Base-by-base conservation (phyloP, 1,284 basidiomycete genomes). In the Quambalaria eucalypti region DNA sequence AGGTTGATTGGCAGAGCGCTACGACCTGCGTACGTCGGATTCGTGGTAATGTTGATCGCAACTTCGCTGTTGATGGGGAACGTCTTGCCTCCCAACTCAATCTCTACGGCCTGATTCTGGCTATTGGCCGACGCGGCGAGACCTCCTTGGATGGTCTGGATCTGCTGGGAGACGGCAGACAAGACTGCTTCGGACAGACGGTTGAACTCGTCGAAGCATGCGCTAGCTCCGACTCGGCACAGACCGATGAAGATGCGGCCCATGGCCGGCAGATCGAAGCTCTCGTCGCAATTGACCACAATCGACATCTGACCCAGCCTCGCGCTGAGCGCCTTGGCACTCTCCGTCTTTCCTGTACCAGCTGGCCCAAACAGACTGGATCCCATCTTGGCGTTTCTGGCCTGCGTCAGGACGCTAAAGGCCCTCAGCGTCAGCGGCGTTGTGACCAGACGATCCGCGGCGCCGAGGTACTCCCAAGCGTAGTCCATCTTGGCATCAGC, bases 191-290 rank as follows among this genome's bases (percentile, higher is more conserved):
- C 96, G 76, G 98, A 93, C 42, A 99, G 82, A 71, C 95, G 87
- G 77, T 99, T 99, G 63, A 79, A 78, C 65, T 69, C 72, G 65
- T 73, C 69, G 54, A 72, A 71, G 56, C 68, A 70, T 48, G 68
- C 70, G 65, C 96, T 99, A 0, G 95, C 95, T 36, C 95, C 96
- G 36, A 98, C 95, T 79, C 97, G 90, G 78, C 93, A 98, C 19
- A 98, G 83, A 61, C 95, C 95, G 67, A 98, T 86, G 76, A 98
- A 97, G 71, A 98, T 97, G 68, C 95, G 88, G 61, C 93, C 93
- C 95, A 99, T 98, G 1, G 95, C 95, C 74, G 97, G 91, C 81
- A 97, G 97, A 78, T 99, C 96, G 77, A 99, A 99, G 0, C 90
- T 96, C 77, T 98, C 93, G 78, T 98, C 95, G 74, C 95, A 99